A percentile compares a stretch with the other conserved stretches of the same genome.
These are phyloP conservation scores for Carex cristatella DNA, from an alignment of 176 grass and related monocot genomes.

Conservation along the genomic window DNA sequence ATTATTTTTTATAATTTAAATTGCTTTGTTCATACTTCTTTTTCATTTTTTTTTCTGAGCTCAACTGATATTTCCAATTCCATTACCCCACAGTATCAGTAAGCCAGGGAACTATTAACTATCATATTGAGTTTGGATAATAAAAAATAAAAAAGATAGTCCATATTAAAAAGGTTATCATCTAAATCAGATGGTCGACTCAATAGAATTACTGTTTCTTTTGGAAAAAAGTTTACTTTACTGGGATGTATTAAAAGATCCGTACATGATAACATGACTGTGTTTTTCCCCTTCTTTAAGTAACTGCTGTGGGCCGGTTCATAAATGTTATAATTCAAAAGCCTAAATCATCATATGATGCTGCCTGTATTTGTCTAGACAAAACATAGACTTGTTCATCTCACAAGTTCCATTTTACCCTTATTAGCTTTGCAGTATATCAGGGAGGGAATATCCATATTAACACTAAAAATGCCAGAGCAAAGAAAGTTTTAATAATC, in stretches of 20 bases:
- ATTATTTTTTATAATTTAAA: too few relatives aligned
- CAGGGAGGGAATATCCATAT: background rate
- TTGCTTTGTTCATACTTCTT: too few relatives aligned
- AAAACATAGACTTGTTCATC: background rate
- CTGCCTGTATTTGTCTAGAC: background rate
- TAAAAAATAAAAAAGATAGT: background rate
- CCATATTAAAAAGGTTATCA: background rate
- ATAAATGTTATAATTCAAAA: background rate
- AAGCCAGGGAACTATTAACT: background rate
- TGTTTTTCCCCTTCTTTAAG: background rate
- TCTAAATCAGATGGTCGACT: background rate
- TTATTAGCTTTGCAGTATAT: background rate
- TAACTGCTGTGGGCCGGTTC: background rate
- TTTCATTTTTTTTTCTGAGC: too few relatives aligned
- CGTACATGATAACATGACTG: background rate
- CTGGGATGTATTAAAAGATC: background rate
- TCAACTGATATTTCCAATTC: too few relatives aligned
- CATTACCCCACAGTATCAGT: too few relatives aligned
- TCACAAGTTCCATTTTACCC: background rate
- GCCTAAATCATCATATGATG: background rate
- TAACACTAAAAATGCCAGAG: background rate
- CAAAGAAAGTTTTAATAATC: background rate
- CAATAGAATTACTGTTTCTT: background rate
- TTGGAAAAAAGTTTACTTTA: background rate
- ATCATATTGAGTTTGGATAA: too few relatives aligned